A percentile compares a stretch with the other conserved stretches of the same genome.
These are phyloP conservation scores for Dionaea muscipula DNA, from an alignment of 179 eudicot genomes.

Conservation along the genomic window DNA sequence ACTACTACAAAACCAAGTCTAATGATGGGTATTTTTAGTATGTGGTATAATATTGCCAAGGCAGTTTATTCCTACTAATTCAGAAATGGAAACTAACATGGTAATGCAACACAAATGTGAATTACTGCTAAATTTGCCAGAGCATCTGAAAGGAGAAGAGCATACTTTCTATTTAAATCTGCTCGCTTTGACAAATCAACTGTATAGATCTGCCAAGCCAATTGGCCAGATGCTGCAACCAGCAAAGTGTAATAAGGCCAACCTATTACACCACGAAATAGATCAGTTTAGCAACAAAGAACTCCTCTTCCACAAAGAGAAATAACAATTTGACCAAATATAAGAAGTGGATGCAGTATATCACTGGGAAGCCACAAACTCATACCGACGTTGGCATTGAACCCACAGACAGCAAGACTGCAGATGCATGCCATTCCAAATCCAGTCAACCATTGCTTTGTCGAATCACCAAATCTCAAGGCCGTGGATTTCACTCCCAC, in stretches of 20 bases:
- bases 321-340: not conserved
- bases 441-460: constrained; percentile 66
- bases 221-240: constrained; percentile 57
- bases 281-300: not conserved
- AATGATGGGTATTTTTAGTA: too few relatives aligned
- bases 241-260: constrained; percentile 74
- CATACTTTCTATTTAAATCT: constrained; percentile 79
- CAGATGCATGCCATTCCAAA: constrained; percentile 63
- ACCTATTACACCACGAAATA: constrained; percentile 29
- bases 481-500: constrained; percentile 86
- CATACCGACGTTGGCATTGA: constrained; percentile 61
- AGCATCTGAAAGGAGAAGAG: constrained; percentile 9
- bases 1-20: too few relatives aligned
- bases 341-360: not conserved
- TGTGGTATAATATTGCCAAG: too few relatives aligned
- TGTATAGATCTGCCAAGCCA: constrained; percentile 74
- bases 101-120: not conserved
- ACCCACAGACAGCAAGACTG: constrained; percentile 61
- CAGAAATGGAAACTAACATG: not conserved
- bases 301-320: not conserved
- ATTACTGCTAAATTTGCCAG: not conserved
- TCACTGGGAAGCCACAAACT: not conserved
- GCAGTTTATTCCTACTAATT: too few relatives aligned
- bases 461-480: constrained; percentile 76
- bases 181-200: constrained; percentile 67